A percentile compares a stretch with the other conserved stretches of the same genome.
Evolutionary conservation across 495 filamentous ascomycete species (phyloP).

Genomic region (Amniculicola lignicola): DNA sequence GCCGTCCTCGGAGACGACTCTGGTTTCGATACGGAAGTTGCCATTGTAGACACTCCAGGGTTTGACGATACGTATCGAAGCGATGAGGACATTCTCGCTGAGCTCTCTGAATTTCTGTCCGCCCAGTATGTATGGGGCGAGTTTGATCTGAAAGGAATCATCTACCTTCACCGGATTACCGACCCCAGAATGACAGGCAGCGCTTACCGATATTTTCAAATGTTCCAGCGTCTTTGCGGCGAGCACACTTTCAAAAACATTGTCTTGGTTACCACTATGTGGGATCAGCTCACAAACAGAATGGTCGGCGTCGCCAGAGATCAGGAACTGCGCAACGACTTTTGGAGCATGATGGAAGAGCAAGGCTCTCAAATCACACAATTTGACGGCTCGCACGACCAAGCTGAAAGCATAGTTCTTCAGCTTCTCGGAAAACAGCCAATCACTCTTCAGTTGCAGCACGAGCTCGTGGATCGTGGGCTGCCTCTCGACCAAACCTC

Average conservation of each 20-base stretch:
- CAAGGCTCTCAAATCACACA: no score
- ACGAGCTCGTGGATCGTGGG: not conserved
- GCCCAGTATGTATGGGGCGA: no score
- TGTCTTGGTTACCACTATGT: slow-evolving; percentile 45
- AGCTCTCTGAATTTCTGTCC: not conserved
- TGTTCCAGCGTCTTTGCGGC: slow-evolving; percentile 40
- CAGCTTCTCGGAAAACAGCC: no score
- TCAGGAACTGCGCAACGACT: no score
- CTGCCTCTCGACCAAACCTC: not conserved
- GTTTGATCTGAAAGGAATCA: slow-evolving; percentile 40
- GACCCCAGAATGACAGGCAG: slow-evolving; percentile 40
- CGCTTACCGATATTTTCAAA: slow-evolving; percentile 32
- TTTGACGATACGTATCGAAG: no score
- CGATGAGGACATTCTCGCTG: no score
- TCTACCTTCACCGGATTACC: slow-evolving; percentile 46
- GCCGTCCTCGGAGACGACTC: not conserved
- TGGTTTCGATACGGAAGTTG: not conserved
- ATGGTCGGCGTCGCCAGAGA: no score
- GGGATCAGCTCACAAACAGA: slow-evolving; percentile 36
- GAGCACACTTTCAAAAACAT: slow-evolving; percentile 32
- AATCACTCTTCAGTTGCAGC: not conserved
- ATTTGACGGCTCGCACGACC: no score
- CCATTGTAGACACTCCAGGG: no score
- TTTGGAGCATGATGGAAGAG: no score
- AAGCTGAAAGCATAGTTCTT: no score